A percentile compares a stretch with the other conserved stretches of the same genome.
phyloP scores from a whole-genome alignment of 73 alveolate species.

The Symbiodinium natans region DNA sequence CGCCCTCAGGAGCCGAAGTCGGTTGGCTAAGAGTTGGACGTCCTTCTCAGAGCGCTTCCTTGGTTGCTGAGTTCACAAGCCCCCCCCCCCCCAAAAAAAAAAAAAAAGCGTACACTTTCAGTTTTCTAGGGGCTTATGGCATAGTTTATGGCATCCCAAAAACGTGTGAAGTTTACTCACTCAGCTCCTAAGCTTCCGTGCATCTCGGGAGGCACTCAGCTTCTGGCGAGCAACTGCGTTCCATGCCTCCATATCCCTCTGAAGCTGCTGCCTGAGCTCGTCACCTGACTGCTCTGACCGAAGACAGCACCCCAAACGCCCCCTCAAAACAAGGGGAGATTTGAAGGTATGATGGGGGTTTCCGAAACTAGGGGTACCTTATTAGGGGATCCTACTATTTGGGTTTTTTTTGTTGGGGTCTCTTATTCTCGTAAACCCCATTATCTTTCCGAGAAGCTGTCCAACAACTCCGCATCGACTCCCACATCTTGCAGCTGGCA shows the following conservation, averaged over 20 bases:
- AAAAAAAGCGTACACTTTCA: too few relatives aligned
- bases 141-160: too few relatives aligned
- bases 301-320: too few relatives aligned
- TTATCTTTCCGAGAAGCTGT: background rate
- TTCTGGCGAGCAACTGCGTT: conserved; percentile 46
- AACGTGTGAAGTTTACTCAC: too few relatives aligned
- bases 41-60: conserved; percentile 64
- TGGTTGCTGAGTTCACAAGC: background rate
- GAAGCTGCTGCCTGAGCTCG: conserved; percentile 31
- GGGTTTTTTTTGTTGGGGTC: too few relatives aligned
- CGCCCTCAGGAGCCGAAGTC: conserved; percentile 55
- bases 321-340: too few relatives aligned
- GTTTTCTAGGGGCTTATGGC: too few relatives aligned
- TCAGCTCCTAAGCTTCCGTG: background rate
- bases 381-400: too few relatives aligned
- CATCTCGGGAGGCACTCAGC: conserved; percentile 50
- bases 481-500: background rate
- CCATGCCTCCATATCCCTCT: conserved; percentile 54
- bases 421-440: too few relatives aligned
- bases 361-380: too few relatives aligned
- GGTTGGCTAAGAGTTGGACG: conserved; percentile 62
- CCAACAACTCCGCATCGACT: background rate
- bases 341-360: too few relatives aligned
- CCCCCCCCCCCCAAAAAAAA: too few relatives aligned
- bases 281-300: conserved; percentile 7